These are phyloP conservation scores for Trichoderma breve DNA, from an alignment of 2,329 filamentous ascomycete species.

Conservation along the genomic window DNA sequence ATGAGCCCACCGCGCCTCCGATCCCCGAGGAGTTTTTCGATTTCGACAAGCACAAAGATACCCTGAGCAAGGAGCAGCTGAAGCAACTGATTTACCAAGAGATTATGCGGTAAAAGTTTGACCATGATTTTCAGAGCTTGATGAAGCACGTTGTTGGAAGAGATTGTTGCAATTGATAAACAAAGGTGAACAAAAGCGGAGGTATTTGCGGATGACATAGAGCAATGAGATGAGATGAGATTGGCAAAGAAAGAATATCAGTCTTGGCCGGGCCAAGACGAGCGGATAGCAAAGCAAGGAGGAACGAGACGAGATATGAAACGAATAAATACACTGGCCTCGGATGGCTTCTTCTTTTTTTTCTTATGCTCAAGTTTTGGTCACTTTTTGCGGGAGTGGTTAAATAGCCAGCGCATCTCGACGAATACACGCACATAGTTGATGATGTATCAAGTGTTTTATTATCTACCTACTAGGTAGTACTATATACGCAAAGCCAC, in stretches of 20 bases:
- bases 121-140: not conserved
- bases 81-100: constrained; percentile 98
- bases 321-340: constrained; percentile 13
- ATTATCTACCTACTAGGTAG: not conserved
- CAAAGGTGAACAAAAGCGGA: constrained; percentile 2
- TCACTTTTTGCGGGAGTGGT: not conserved
- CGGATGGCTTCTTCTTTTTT: not conserved
- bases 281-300: not conserved
- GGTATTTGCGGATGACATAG: constrained; percentile 3
- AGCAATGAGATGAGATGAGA: constrained; percentile 7
- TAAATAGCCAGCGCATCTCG: not conserved
- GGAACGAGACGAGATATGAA: constrained; percentile 6
- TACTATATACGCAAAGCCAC: not conserved
- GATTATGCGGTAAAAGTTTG: constrained; percentile 64
- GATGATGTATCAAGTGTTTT: not conserved
- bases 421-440: not conserved
- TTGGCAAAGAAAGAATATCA: not conserved
- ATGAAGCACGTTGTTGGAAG: not conserved
- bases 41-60: constrained; percentile 99
- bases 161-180: not conserved
- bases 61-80: constrained; percentile 94
- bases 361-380: not conserved
- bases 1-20: constrained; percentile 92
- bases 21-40: constrained; percentile 99
- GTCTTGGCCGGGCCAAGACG: constrained; percentile 6